Conservation (phyloP, 2,329 filamentous ascomycete species). For the Pseudogymnoascus sp. region DNA sequence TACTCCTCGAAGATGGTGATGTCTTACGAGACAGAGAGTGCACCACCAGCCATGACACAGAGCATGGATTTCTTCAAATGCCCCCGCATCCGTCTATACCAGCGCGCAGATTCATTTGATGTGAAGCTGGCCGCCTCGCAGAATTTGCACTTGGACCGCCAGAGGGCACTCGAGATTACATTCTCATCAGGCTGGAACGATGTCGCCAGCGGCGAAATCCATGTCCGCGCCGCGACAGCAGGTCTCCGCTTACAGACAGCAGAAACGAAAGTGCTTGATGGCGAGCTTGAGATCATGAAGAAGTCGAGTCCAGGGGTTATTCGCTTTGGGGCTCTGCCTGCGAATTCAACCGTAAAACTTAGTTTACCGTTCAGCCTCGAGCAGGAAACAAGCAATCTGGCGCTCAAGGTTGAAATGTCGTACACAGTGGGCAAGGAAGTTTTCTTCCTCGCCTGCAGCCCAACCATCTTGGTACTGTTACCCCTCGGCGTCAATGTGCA, state of each 20-base stretch:
- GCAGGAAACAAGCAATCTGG: slow-evolving; percentile 60
- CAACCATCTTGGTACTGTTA: slow-evolving; percentile 61
- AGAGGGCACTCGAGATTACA: slow-evolving; percentile 66
- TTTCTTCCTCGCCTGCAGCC: slow-evolving; percentile 54
- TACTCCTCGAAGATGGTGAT: slow-evolving; percentile 54
- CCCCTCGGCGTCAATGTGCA: slow-evolving; percentile 93
- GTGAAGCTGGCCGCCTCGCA: slow-evolving; percentile 58
- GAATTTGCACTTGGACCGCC: slow-evolving; percentile 69
- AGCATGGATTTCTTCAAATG: slow-evolving; percentile 40
- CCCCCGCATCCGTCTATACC: slow-evolving; percentile 63
- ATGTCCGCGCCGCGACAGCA: slow-evolving; percentile 55
- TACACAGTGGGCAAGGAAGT: slow-evolving; percentile 60
- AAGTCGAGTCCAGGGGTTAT: slow-evolving; percentile 47
- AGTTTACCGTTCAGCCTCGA: slow-evolving; percentile 77
- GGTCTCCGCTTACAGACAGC: slow-evolving; percentile 55
- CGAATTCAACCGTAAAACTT: slow-evolving; percentile 45
- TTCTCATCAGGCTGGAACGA: slow-evolving; percentile 68
- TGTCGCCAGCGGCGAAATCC: slow-evolving; percentile 48
- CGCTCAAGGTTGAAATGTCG: slow-evolving; percentile 64
- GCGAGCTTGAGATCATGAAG: slow-evolving; percentile 37
- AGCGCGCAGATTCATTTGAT: slow-evolving; percentile 58
- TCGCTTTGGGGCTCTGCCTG: slow-evolving; percentile 38
- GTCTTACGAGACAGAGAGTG: slow-evolving; percentile 52
- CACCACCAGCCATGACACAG: slow-evolving; percentile 15
- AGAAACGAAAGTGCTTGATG: slow-evolving; percentile 44